Evolutionary conservation across 805 yeast genomes (phyloP).

Genomic region (Ogataea corticis): DNA sequence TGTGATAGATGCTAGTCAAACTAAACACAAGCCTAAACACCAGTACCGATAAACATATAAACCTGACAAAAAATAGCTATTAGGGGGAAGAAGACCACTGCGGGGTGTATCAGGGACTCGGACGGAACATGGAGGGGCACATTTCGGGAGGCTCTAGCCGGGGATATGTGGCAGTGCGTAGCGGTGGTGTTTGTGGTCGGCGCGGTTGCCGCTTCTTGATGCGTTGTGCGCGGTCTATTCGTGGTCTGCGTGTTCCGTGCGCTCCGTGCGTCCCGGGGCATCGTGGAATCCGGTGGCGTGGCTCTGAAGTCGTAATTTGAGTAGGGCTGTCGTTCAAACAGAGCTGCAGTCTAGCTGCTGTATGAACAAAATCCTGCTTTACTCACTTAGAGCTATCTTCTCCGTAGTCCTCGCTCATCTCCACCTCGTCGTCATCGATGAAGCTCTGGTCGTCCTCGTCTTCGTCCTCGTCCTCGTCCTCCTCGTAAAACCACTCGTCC

Average conservation of each 20-base stretch:
- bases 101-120: background rate
- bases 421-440: constrained; percentile 45
- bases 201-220: background rate
- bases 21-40: constrained; percentile 1
- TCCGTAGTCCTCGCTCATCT: constrained; percentile 46
- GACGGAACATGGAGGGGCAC: too few species aligned
- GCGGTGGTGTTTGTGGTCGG: background rate
- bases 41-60: background rate
- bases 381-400: constrained; percentile 34
- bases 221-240: background rate
- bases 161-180: too few species aligned
- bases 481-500: constrained; percentile 53
- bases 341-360: too few species aligned
- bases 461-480: constrained; percentile 59
- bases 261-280: constrained; percentile 64
- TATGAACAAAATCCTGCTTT: too few species aligned
- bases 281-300: too few species aligned
- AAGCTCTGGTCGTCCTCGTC: constrained; percentile 46
- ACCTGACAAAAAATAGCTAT: constrained; percentile 7
- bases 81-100: too few species aligned
- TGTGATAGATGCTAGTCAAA: constrained; percentile 1
- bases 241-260: too few species aligned
- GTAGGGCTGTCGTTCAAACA: too few species aligned
- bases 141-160: background rate
- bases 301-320: too few species aligned